These are phyloP conservation scores for Trapa bicornis DNA, from an alignment of 345 rosid species.

Conservation along the genomic window DNA sequence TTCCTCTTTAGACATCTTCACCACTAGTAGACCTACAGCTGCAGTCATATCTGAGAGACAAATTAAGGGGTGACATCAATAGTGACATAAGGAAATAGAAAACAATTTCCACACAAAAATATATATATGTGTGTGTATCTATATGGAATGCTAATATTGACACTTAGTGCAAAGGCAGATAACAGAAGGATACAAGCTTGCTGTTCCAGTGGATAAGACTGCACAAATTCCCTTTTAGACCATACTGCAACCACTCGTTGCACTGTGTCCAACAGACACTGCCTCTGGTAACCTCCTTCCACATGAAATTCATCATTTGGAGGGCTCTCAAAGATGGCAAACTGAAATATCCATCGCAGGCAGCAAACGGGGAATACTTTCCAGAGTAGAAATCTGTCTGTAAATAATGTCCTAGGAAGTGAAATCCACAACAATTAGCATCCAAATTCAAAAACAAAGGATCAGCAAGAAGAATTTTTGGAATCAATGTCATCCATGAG, in stretches of 20 bases:
- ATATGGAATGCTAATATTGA: neutral
- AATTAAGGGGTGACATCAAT: slow-evolving; percentile 24
- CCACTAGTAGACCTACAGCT: slow-evolving; percentile 84
- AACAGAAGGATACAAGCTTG: slow-evolving; percentile 83
- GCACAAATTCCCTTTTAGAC: slow-evolving; percentile 74
- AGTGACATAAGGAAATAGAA: neutral
- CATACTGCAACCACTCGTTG: slow-evolving; percentile 55
- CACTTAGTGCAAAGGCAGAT: slow-evolving; percentile 2
- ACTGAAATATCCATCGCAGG: slow-evolving; percentile 83
- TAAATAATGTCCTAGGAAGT: slow-evolving; percentile 56
- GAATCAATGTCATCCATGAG: neutral
- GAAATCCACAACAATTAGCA: slow-evolving; percentile 2
- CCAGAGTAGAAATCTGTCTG: slow-evolving; percentile 88
- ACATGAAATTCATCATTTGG: slow-evolving; percentile 33
- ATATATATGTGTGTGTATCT: too few relatives aligned
- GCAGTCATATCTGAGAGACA: slow-evolving; percentile 57
- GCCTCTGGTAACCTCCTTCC: slow-evolving; percentile 22
- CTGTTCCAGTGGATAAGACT: slow-evolving; percentile 67
- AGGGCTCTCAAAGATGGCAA: slow-evolving; percentile 64
- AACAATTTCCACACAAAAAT: neutral
- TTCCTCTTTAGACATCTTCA: slow-evolving; percentile 74
- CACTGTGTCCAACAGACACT: slow-evolving; percentile 42
- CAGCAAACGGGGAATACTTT: slow-evolving; percentile 81
- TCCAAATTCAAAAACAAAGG: neutral
- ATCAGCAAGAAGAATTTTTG: neutral